Base-by-base conservation (phyloP, 73 alveolate species). In the Blepharisma stoltei region DNA sequence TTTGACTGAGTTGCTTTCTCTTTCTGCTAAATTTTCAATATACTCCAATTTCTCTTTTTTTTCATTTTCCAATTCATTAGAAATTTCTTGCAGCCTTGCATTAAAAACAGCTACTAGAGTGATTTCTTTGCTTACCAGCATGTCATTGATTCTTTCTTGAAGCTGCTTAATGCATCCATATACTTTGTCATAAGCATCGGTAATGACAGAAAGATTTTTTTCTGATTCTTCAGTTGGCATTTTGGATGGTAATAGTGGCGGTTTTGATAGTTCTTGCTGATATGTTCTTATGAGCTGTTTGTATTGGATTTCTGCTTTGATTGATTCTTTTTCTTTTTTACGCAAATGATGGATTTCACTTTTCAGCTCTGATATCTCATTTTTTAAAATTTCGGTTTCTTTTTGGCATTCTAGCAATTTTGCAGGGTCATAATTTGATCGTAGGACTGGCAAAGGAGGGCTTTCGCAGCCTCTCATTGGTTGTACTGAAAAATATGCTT, bases 11-110 rank as follows among this genome's bases (percentile, higher is more conserved):
- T 14, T 14, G 23, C 23, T n/a, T 60, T 60, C 45, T 25, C 45
- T 0, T 18, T 14, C 73, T 18, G 73, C 73, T 20, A 14, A 11
- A 14, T 25, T 25, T 60, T 60, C 73, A 8, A 60, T 8, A 25
- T 60, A 14, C 45, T 60, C 73, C n/a, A 60, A 60, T 25, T 60
- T 60, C 23, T 60, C 73, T 38, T 60, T 60, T 60, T 60, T 60
- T 25, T 60, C 73, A 8, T 25, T 60, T 60, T 60, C 73, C 18
- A 60, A 25, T 1, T 60, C 23, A 14, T 60, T 25, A 1, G 37
- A 14, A 25, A 60, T 60, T 20, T 60, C 73, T 25, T 60, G 14
- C 45, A 60, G 23, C 46, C 23, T 60, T 0, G 73, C 14, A 60
- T 60, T 60, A 60, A 60, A 60, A 14, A 60, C 73, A 20, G 73